Conservation (phyloP, 202 grass and related monocot genomes). For the Bolboschoenoplectus hybrid region DNA sequence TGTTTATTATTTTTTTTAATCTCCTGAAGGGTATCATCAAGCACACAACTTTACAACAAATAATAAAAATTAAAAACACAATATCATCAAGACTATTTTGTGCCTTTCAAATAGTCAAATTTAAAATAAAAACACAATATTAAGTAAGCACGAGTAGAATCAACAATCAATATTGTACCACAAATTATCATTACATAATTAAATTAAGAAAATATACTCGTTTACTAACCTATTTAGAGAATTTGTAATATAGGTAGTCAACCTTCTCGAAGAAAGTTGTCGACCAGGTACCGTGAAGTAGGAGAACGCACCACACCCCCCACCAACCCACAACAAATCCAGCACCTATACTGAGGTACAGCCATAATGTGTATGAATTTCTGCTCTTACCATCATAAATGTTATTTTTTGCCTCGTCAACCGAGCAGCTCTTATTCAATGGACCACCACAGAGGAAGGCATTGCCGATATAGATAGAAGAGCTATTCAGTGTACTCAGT, state of each 20-base stretch:
- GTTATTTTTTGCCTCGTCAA: background rate
- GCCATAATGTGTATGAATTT: background rate
- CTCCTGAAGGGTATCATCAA: too few relatives aligned
- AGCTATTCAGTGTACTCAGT: constrained; percentile 38
- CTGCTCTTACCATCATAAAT: background rate
- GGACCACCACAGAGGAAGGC: constrained; percentile 35
- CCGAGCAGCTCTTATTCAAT: constrained; percentile 21
- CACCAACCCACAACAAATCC: constrained; percentile 12
- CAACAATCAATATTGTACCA: too few relatives aligned
- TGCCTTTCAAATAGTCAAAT: too few relatives aligned
- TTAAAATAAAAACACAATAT: too few relatives aligned
- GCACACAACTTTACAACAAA: too few relatives aligned
- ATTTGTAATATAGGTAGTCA: background rate
- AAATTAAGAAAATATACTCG: too few relatives aligned
- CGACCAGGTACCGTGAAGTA: background rate
- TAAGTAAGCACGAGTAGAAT: too few relatives aligned
- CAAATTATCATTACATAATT: too few relatives aligned
- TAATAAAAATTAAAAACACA: too few relatives aligned
- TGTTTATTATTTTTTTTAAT: too few relatives aligned
- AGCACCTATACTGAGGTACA: background rate
- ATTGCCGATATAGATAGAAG: constrained; percentile 43
- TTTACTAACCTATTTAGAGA: background rate
- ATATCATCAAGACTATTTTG: too few relatives aligned
- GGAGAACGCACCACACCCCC: background rate
- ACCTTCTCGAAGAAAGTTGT: background rate